Evolutionary conservation across 805 yeast species (phyloP), one percentile per base, ranked within the genome.

Genomic region (Kregervanrija fluxuum): DNA sequence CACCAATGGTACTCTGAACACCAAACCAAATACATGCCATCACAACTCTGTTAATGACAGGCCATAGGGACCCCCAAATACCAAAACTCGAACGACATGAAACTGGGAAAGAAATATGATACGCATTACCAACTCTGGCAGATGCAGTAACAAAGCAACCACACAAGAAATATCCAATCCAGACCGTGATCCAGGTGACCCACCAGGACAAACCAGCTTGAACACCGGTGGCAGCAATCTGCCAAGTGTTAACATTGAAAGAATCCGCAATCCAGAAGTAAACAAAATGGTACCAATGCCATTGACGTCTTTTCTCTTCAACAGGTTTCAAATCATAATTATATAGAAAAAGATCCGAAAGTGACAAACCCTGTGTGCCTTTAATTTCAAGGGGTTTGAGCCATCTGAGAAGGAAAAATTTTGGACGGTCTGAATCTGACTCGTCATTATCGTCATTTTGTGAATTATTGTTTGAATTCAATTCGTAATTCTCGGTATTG

Each of bases 241-340:
- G 89, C 88, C 91, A 87, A 5, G 96, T 86, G 61, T 85, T 87
- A 59, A 88, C 79, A 65, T 88, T 88, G 68, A 88, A 85, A 31
- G 95, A 80, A 60, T 88, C 96, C 0, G 95, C 88, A 46, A 88
- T 63, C 96, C 96, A 88, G 55, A 85, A 84, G 51, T 76, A 79
- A 11, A 84, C 80, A 59, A 68, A 88, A 61, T 87, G 85, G 62
- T 70, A 80, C 95, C 95, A 85, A 30, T 76, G 67, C 96, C 96
- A 88, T n/a, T 75, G 74, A 56, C 95, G 71, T 36, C 95, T 77
- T 3, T 67, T 75, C 12, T 65, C 71, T 57, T 86, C 91, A 3
- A 87, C 88, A 0, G 95, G 95, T 51, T 78, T 75, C 55, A 88
- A 71, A 66, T 88, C 96, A 52, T 73, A 70, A 63, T 87, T 87